phyloP scores from a whole-genome alignment of 805 yeast genomes.

The Myxozyma monticola region DNA sequence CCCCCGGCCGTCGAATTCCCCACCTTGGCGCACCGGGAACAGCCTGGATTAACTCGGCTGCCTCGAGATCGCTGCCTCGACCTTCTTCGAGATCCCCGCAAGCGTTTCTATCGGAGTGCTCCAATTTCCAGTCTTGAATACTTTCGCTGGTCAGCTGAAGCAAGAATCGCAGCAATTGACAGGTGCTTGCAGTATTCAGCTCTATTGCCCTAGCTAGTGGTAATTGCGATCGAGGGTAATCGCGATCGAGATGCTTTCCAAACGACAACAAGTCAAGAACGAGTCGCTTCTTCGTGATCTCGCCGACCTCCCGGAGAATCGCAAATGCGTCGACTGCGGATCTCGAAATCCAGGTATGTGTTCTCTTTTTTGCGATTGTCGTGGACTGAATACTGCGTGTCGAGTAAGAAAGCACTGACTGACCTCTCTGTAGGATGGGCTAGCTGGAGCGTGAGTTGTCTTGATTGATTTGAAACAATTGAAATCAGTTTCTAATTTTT shows the following conservation, averaged over 20 bases:
- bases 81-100: no score
- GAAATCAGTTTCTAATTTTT: background rate
- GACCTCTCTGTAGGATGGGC: constrained; percentile 37
- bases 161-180: no score
- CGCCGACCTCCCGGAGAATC: constrained; percentile 60
- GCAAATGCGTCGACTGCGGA: constrained; percentile 80
- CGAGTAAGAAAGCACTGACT: constrained; percentile 1
- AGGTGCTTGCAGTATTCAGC: no score
- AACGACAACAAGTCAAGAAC: constrained; percentile 45
- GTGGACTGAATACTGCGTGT: background rate
- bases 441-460: constrained; percentile 35
- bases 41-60: no score
- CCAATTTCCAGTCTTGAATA: no score
- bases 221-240: no score
- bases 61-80: no score
- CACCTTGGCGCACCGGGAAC: no score
- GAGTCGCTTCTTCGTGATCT: constrained; percentile 59
- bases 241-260: constrained; percentile 39
- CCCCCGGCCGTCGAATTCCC: no score
- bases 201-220: no score
- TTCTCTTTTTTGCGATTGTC: background rate
- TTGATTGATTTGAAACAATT: background rate
- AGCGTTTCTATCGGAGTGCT: no score
- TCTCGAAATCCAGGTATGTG: constrained; percentile 58
- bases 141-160: no score